These are phyloP conservation scores for Chimonanthus praecox DNA, from an alignment of 164 flowering plant species.

Conservation along the genomic window DNA sequence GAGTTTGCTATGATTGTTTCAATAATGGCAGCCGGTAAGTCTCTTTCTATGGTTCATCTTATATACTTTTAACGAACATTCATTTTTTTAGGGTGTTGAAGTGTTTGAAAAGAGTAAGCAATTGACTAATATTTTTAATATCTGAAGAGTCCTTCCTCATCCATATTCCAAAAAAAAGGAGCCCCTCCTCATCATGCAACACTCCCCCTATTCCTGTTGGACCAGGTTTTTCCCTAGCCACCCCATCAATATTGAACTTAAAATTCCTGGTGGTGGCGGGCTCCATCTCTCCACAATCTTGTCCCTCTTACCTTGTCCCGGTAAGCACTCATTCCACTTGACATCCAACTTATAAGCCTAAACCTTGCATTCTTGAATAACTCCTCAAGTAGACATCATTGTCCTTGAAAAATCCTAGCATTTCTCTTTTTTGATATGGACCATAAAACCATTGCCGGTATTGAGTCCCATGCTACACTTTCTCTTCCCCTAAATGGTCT, in stretches of 20 bases:
- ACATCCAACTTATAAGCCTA: too few species aligned
- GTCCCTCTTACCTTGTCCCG: background rate
- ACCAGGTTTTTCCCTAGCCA: background rate
- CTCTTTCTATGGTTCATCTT: background rate
- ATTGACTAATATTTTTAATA: background rate
- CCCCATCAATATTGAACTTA: background rate
- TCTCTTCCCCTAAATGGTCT: too few species aligned
- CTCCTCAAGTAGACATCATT: too few species aligned
- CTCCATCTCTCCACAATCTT: background rate
- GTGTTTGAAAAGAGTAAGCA: background rate
- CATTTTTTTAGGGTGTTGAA: background rate
- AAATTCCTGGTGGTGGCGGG: background rate
- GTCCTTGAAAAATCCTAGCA: too few species aligned
- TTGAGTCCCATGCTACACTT: too few species aligned
- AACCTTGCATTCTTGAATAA: too few species aligned
- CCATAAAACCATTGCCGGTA: too few species aligned
- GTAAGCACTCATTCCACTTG: too few species aligned
- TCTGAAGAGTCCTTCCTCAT: too few species aligned
- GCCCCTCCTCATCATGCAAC: too few species aligned
- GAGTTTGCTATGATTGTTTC: conserved; percentile 34
- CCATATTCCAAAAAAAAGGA: background rate
- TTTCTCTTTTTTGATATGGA: too few species aligned
- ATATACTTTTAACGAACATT: background rate
- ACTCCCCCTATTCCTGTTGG: too few species aligned
- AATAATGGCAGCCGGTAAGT: conserved; percentile 24